Percentiles rank a stretch among this genome's conserved stretches.
Conservation (phyloP, 2,329 filamentous ascomycete species). For the Dothistroma septosporum region DNA sequence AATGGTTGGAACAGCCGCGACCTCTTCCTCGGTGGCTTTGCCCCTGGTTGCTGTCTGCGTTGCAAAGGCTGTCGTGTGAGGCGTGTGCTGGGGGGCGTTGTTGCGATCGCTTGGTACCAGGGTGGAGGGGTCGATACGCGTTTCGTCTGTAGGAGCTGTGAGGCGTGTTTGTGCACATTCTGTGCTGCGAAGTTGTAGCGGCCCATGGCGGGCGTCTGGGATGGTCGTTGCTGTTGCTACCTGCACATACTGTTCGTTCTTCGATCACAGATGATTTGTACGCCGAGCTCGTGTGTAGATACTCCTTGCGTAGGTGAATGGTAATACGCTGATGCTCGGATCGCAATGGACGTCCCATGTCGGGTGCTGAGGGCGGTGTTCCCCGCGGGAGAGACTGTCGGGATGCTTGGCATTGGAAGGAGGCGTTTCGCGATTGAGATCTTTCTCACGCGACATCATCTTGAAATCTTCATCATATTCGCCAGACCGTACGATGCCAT, state of each 20-base stretch:
- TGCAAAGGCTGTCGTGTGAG: slow-evolving; percentile 54
- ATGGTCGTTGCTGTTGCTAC: neutral
- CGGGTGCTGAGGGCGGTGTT: neutral
- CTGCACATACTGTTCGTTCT: neutral
- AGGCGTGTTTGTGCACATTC: slow-evolving; percentile 51
- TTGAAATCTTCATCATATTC: neutral
- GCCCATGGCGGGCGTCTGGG: slow-evolving; percentile 41
- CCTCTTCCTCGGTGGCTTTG: slow-evolving; percentile 56
- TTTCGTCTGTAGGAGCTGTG: slow-evolving; percentile 46
- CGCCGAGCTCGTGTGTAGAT: too few species aligned
- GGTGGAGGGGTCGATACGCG: slow-evolving; percentile 43
- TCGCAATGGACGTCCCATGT: neutral
- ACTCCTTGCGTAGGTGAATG: neutral
- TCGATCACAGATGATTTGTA: too few species aligned
- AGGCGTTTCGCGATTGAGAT: neutral
- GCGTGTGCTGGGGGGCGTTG: slow-evolving; percentile 57
- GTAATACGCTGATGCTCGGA: neutral
- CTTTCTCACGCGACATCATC: slow-evolving; percentile 11
- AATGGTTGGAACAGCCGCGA: slow-evolving; percentile 79
- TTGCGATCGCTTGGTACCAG: slow-evolving; percentile 56
- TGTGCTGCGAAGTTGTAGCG: slow-evolving; percentile 50
- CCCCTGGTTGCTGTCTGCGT: slow-evolving; percentile 47
- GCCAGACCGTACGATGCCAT: slow-evolving; percentile 13
- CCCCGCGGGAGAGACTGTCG: slow-evolving; percentile 4
- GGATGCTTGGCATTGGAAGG: neutral